Evolutionary conservation across 1,284 basidiomycete genomes (phyloP).

Genomic region (Lentinus polychrous): DNA sequence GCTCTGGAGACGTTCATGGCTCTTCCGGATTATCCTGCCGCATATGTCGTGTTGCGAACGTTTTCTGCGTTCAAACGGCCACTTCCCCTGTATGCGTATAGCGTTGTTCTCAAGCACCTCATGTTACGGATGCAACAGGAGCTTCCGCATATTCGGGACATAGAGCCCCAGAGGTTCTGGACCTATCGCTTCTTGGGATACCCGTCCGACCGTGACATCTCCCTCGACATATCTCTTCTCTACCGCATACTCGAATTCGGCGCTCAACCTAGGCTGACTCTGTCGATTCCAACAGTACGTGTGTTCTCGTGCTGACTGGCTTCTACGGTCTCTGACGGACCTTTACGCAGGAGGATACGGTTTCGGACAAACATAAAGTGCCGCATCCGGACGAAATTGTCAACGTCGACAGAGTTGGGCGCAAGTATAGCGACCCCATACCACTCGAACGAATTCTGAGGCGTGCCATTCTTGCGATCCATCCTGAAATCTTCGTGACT

Average conservation of each 20-base stretch:
- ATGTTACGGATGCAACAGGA: conserved; percentile 16
- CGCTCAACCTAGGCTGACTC: too few species aligned
- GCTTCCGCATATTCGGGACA: conserved; percentile 5
- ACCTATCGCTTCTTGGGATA: conserved; percentile 25
- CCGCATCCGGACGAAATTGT: not conserved
- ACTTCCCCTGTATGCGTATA: conserved; percentile 33
- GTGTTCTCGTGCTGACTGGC: too few species aligned
- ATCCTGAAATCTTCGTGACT: not conserved
- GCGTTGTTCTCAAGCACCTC: conserved; percentile 26
- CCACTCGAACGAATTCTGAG: conserved; percentile 24
- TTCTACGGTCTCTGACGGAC: not conserved
- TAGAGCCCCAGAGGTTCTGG: conserved; percentile 15
- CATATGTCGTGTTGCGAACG: conserved; percentile 31
- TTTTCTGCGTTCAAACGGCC: conserved; percentile 25
- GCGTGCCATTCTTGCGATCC: conserved; percentile 17
- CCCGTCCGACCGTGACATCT: not conserved
- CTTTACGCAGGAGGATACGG: not conserved
- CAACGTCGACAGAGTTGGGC: not conserved
- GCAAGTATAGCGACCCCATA: conserved; percentile 6
- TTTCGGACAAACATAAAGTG: not conserved
- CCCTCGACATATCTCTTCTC: too few species aligned
- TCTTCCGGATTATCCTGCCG: conserved; percentile 38
- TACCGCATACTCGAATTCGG: too few species aligned
- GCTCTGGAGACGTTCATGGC: conserved; percentile 38
- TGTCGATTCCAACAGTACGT: too few species aligned